Base-by-base conservation (phyloP, 192 early-diverging fungal species). In the Coemansia sp. region DNA sequence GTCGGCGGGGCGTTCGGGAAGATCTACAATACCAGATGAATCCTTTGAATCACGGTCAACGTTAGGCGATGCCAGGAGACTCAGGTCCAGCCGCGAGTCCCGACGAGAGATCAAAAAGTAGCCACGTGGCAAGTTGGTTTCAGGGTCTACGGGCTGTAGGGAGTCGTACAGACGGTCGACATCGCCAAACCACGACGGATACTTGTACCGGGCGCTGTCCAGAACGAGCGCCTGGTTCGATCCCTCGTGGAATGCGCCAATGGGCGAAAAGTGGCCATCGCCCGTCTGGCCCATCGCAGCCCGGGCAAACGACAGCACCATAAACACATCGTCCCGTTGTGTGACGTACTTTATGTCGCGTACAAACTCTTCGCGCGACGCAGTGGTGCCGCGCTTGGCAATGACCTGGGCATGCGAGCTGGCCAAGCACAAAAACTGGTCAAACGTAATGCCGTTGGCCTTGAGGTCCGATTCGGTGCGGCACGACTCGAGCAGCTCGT, bases 231-330 rank as follows among this genome's bases (percentile, higher is more conserved):
- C 92, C 66, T 84, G 84, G 56, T 91, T 85, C 5, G 81, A 72
- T n/a, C 75, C 87, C 10, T 86, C 80, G 51, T 93, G 86, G 65
- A 90, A 96, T 4, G 87, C 92, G 9, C 89, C 93, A 62, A 98
- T 88, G 15, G 95, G 95, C n/a, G 80, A 88, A 57, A 95, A 97
- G 62, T 97, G 95, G 1, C 94, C 96, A 67, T 96, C 94, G 27
- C 96, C 96, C 2, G 94, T 98, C 73, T 96, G 94, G 10, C 84
- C 82, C 24, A 98, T 81, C 0, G 81, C 65, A 21, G 83, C 79
- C 12, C 96, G 83, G 0, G 88, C 91, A 65, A 94, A 98, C 1
- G 91, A 93, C 43, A 94, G 81, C 1, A 98, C 92, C 87, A 96
- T 92, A 64, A 90, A 92, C 37, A 84, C 75, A 51, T 94, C 93